phyloP scores from a whole-genome alignment of 2,329 filamentous ascomycete species.

The Sporothrix dimorphospora region DNA sequence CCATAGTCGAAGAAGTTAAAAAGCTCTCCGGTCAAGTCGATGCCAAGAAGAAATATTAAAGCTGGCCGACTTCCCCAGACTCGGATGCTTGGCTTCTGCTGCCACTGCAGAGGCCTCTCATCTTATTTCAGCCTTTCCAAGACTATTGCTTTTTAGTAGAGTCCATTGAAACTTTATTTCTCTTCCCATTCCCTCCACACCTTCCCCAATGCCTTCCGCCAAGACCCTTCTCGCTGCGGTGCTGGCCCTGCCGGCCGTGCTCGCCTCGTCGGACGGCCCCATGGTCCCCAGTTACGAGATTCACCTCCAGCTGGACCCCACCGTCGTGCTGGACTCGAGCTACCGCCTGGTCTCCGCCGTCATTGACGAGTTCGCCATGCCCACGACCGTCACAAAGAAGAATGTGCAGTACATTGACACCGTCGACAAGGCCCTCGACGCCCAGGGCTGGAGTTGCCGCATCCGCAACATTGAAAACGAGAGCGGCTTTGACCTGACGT shows the following conservation, averaged over 20 bases:
- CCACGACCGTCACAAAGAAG: conserved; percentile 41
- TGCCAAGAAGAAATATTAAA: neutral
- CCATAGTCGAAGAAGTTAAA: neutral
- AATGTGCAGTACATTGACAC: conserved; percentile 46
- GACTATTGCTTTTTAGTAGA: neutral
- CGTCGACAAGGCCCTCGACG: conserved; percentile 40
- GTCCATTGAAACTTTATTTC: neutral
- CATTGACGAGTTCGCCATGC: conserved; percentile 39
- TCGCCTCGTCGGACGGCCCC: conserved; percentile 16
- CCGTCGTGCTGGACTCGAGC: conserved; percentile 39
- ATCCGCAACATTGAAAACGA: conserved; percentile 44
- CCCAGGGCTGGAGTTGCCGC: conserved; percentile 43
- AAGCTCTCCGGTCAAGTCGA: neutral
- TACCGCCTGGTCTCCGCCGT: conserved; percentile 40
- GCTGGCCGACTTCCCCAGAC: neutral
- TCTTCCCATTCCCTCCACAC: neutral
- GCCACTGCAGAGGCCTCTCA: neutral
- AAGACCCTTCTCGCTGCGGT: neutral
- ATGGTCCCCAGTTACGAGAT: conserved; percentile 43
- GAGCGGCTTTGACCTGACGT: conserved; percentile 44
- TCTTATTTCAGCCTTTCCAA: neutral
- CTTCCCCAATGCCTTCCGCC: neutral
- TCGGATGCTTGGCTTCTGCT: neutral
- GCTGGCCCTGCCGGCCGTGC: neutral
- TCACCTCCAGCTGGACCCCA: conserved; percentile 41